Percentiles rank a stretch among this genome's conserved stretches.
These are phyloP conservation scores for Sclerotinia nivalis DNA, from an alignment of 2,329 filamentous ascomycete species.

Conservation along the genomic window DNA sequence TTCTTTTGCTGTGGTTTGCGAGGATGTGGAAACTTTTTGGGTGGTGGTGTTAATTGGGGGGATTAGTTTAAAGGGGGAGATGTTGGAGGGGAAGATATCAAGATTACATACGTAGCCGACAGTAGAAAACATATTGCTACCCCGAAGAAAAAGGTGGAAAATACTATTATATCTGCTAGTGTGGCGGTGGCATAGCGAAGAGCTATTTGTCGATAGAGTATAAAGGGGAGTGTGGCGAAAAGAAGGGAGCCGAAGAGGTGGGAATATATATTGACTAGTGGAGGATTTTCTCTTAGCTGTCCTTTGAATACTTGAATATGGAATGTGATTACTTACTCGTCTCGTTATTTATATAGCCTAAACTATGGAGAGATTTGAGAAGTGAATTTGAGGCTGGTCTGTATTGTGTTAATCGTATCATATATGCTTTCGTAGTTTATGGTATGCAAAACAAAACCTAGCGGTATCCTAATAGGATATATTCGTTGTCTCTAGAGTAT, in stretches of 20 bases:
- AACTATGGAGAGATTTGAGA: conserved; percentile 17
- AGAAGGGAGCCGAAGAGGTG: conserved; percentile 48
- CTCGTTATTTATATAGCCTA: conserved; percentile 26
- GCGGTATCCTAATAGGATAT: conserved; percentile 26
- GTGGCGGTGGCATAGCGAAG: conserved; percentile 42
- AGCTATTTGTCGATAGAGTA: conserved; percentile 37
- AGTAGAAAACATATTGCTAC: conserved; percentile 45
- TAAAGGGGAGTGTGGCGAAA: conserved; percentile 38
- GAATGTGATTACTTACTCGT: conserved; percentile 10
- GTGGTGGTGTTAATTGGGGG: too few relatives aligned
- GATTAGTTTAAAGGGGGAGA: background rate
- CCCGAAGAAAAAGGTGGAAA: conserved; percentile 45
- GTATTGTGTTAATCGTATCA: background rate
- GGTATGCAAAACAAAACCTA: background rate
- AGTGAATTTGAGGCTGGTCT: conserved; percentile 25
- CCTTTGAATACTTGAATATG: background rate
- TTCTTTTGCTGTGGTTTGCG: conserved; percentile 44
- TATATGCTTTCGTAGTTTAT: background rate
- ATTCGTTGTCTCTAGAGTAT: conserved; percentile 25
- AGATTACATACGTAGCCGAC: conserved; percentile 37
- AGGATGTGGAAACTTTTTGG: conserved; percentile 41
- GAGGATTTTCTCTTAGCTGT: conserved; percentile 39
- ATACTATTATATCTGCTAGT: conserved; percentile 43
- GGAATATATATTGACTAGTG: conserved; percentile 46
- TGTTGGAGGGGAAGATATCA: too few relatives aligned